A percentile compares a stretch with the other conserved stretches of the same genome.
Conservation (phyloP, 495 filamentous ascomycete genomes). For the Lophiotrema nucula region DNA sequence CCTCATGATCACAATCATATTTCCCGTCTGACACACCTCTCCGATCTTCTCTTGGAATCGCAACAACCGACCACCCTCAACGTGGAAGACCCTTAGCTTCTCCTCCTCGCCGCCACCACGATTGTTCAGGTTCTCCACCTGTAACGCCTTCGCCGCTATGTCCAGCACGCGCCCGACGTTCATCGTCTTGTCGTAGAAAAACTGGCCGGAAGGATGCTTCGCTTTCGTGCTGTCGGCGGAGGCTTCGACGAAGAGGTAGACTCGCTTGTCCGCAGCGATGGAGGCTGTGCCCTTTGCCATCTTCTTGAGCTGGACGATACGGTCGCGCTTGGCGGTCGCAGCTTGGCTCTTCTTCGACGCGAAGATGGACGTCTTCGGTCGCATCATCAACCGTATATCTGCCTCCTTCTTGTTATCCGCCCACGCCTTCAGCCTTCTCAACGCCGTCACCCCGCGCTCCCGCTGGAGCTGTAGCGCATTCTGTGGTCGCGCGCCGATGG, state of each 20-base stretch:
- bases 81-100: conserved; percentile 81
- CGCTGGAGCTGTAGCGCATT: conserved; percentile 37
- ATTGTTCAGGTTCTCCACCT: conserved; percentile 88
- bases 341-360: background rate
- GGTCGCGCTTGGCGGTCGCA: background rate
- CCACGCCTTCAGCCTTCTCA: conserved; percentile 64
- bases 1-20: conserved; percentile 84
- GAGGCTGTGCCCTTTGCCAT: conserved; percentile 85
- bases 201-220: conserved; percentile 56
- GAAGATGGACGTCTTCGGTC: conserved; percentile 37
- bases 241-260: conserved; percentile 85
- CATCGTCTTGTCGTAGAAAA: conserved; percentile 85
- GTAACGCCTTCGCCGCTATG: conserved; percentile 75
- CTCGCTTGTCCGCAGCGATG: conserved; percentile 70
- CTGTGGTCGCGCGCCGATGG: conserved; percentile 62
- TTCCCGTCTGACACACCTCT: conserved; percentile 66
- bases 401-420: conserved; percentile 41
- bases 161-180: conserved; percentile 85
- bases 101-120: conserved; percentile 72
- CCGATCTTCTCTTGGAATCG: conserved; percentile 83
- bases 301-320: conserved; percentile 53
- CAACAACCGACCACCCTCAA: conserved; percentile 81
- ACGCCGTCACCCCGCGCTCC: conserved; percentile 58
- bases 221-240: conserved; percentile 73
- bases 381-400: conserved; percentile 49